phyloP scores from a whole-genome alignment of 371 early-diverging fungal species.

The Mortierella sp. region DNA sequence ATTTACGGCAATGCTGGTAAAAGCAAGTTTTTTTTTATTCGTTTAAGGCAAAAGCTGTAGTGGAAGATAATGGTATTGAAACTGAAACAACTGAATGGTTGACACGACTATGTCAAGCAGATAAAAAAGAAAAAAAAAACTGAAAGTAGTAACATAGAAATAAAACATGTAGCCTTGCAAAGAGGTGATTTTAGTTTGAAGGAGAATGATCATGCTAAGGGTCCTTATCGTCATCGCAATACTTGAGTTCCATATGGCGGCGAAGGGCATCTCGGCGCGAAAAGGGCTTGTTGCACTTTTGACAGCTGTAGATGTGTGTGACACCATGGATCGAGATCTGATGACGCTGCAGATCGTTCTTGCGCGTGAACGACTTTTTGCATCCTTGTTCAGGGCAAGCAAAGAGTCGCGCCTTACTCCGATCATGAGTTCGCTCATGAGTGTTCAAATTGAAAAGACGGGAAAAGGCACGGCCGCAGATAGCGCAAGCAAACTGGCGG shows the following conservation, averaged over 20 bases:
- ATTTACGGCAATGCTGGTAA: no score
- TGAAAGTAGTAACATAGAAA: no score
- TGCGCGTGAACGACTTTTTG: conserved; percentile 70
- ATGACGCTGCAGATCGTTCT: conserved; percentile 83
- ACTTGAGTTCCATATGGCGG: conserved; percentile 39
- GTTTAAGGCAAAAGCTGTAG: no score
- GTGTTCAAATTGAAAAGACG: conserved; percentile 82
- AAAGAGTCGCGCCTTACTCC: conserved; percentile 70
- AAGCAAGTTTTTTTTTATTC: no score
- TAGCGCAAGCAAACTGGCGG: conserved; percentile 54
- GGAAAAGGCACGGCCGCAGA: conserved; percentile 70
- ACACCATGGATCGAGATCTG: conserved; percentile 70
- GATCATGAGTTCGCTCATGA: conserved; percentile 78
- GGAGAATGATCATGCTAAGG: conserved; percentile 2
- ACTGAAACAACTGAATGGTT: no score
- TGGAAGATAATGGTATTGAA: no score
- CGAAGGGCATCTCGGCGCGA: conserved; percentile 33
- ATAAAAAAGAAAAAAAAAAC: no score
- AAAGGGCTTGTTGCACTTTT: conserved; percentile 35
- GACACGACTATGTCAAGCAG: no score
- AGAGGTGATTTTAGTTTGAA: conserved; percentile 1
- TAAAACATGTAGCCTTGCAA: no score
- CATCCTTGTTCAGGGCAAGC: conserved; percentile 66
- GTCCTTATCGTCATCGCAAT: conserved; percentile 23
- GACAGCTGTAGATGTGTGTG: conserved; percentile 40